phyloP scores from a whole-genome alignment of 768 basidiomycete species.

The Stropharia rugosoannulata region DNA sequence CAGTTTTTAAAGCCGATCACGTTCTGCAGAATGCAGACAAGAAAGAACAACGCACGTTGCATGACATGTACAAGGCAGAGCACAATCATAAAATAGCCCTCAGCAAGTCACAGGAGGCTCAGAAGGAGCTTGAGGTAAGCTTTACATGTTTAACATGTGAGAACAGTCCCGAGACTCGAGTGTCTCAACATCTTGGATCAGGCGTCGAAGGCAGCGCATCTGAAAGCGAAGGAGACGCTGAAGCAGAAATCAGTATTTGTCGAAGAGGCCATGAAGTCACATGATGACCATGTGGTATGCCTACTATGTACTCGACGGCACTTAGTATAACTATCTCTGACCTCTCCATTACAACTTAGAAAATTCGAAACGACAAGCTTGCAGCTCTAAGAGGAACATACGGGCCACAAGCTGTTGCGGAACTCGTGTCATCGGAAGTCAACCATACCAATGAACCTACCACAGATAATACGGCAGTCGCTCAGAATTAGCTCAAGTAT shows the following conservation, averaged over 20 bases:
- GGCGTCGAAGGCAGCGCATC: slow-evolving; percentile 2
- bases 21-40: slow-evolving; percentile 42
- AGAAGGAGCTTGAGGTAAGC: slow-evolving; percentile 42
- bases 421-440: neutral
- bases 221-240: slow-evolving; percentile 6
- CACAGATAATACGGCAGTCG: no score
- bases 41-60: slow-evolving; percentile 49
- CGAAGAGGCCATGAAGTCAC: slow-evolving; percentile 18
- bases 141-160: neutral
- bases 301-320: neutral
- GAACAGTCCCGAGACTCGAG: no score
- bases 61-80: slow-evolving; percentile 50
- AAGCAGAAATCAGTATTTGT: slow-evolving; percentile 12
- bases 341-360: neutral
- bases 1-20: slow-evolving; percentile 14
- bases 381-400: slow-evolving; percentile 5
- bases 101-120: slow-evolving; percentile 38
- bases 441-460: neutral
- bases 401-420: neutral
- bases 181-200: neutral
- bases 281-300: slow-evolving; percentile 19
- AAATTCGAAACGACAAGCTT: slow-evolving; percentile 7
- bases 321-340: neutral
- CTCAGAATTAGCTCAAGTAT: no score
- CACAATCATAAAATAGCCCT: slow-evolving; percentile 51